These are phyloP conservation scores for Aspergillus aculeatus DNA, from an alignment of 2,329 filamentous ascomycete species.

Conservation along the genomic window DNA sequence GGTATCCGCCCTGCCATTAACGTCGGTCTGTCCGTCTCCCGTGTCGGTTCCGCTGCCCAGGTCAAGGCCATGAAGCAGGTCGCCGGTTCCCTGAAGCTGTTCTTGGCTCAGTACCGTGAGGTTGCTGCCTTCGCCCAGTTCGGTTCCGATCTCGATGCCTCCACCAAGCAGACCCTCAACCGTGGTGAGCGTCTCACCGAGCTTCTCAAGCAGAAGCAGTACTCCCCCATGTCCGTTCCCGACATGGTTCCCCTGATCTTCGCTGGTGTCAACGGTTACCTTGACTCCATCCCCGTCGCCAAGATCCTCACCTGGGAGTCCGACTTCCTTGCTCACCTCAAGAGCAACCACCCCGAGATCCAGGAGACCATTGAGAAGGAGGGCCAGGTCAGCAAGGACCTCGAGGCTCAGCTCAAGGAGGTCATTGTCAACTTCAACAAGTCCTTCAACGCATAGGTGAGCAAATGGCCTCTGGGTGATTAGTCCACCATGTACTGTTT, in stretches of 20 bases:
- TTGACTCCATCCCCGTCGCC: constrained; percentile 82
- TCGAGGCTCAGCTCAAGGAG: constrained; percentile 65
- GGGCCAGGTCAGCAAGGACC: constrained; percentile 91
- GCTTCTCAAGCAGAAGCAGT: constrained; percentile 99
- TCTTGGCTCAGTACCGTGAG: constrained; percentile 99
- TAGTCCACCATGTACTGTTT: constrained; percentile 37
- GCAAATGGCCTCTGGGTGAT: constrained; percentile 33
- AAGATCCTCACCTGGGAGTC: constrained; percentile 93
- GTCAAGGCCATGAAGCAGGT: constrained; percentile 99
- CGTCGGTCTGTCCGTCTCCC: constrained; percentile 99
- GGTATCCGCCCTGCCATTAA: constrained; percentile 99
- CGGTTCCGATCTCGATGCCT: constrained; percentile 98
- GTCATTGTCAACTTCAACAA: constrained; percentile 81
- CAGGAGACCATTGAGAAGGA: constrained; percentile 89
- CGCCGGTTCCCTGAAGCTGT: constrained; percentile 98
- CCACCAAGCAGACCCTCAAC: constrained; percentile 96
- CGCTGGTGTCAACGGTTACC: constrained; percentile 96
- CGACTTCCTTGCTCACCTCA: constrained; percentile 90
- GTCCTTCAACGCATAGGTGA: constrained; percentile 66
- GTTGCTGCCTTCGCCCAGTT: constrained; percentile 99
- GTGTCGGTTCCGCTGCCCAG: constrained; percentile 99
- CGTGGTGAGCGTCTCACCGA: constrained; percentile 99
- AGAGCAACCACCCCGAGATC: constrained; percentile 82
- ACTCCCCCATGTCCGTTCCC: constrained; percentile 96
- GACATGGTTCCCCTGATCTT: constrained; percentile 99